Evolutionary conservation across 495 filamentous ascomycete species (phyloP).

Genomic region (Aspergillus indologenus): DNA sequence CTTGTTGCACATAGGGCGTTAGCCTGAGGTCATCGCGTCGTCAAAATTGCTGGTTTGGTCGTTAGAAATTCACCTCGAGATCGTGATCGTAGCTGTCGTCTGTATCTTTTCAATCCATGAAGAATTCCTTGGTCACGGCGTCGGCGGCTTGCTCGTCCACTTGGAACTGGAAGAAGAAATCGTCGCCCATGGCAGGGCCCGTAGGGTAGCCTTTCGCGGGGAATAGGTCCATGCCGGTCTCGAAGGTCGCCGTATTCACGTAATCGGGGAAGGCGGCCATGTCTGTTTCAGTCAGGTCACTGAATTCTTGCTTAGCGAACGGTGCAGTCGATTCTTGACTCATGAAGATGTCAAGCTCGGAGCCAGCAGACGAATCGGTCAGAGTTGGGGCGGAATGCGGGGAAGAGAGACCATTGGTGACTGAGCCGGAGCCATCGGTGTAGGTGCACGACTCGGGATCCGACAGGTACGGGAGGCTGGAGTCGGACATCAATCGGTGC

Average conservation of each 20-base stretch:
- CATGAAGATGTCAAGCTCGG: conserved; percentile 49
- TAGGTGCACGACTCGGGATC: conserved; percentile 33
- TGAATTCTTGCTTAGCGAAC: conserved; percentile 33
- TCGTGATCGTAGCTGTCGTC: conserved; percentile 3
- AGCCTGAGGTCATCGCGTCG: conserved; percentile 17
- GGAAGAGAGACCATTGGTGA: conserved; percentile 35
- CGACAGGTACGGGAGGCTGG: conserved; percentile 25
- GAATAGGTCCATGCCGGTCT: conserved; percentile 34
- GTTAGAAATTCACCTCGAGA: neutral
- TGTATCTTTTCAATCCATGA: conserved; percentile 20
- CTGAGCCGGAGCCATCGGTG: conserved; percentile 28
- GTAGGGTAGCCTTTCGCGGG: conserved; percentile 35
- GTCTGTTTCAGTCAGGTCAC: conserved; percentile 26
- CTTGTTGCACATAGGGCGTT: conserved; percentile 20
- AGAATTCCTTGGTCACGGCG: conserved; percentile 24
- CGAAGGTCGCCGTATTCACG: conserved; percentile 32
- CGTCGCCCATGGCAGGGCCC: conserved; percentile 29
- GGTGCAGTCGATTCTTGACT: conserved; percentile 36
- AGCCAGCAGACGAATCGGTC: conserved; percentile 36
- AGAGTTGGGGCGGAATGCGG: conserved; percentile 41
- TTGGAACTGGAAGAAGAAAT: conserved; percentile 39
- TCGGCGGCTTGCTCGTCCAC: conserved; percentile 29
- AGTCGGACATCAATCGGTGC: conserved; percentile 24
- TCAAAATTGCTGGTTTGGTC: conserved; percentile 12
- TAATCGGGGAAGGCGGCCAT: conserved; percentile 35